Conservation (phyloP, 2,329 filamentous ascomycete species). For the Coccinonectria pachysandricola region DNA sequence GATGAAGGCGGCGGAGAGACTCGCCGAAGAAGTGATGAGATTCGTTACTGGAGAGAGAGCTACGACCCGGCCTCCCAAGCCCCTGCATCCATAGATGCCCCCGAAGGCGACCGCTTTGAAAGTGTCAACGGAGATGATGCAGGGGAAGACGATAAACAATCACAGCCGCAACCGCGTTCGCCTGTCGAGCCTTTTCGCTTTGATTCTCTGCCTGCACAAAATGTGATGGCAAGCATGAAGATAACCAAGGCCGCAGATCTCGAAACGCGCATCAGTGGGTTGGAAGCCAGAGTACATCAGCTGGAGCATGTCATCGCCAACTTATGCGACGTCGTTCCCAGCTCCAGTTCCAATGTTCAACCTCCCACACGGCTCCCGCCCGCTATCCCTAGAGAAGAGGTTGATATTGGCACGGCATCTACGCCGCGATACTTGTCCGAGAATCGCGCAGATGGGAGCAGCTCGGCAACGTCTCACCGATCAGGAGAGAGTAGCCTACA, state of each 20-base stretch:
- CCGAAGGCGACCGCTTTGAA: constrained; percentile 29
- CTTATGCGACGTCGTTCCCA: constrained; percentile 36
- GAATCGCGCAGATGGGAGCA: constrained; percentile 2
- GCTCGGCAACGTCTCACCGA: too few relatives aligned
- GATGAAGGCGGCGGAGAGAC: constrained; percentile 22
- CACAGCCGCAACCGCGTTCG: constrained; percentile 23
- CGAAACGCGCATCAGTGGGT: constrained; percentile 39
- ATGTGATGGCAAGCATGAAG: constrained; percentile 43
- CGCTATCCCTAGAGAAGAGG: neutral
- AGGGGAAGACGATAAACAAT: constrained; percentile 22
- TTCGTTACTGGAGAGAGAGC: constrained; percentile 53
- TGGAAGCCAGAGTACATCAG: constrained; percentile 42
- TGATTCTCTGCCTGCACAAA: constrained; percentile 34
- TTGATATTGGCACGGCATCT: neutral
- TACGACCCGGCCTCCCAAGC: constrained; percentile 43
- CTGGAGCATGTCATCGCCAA: constrained; percentile 43
- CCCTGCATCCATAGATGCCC: constrained; percentile 37
- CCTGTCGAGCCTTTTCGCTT: constrained; percentile 46
- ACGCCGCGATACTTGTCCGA: constrained; percentile 1
- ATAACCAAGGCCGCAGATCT: constrained; percentile 45
- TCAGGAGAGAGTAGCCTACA: too few relatives aligned
- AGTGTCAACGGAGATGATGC: constrained; percentile 18
- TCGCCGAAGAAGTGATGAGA: constrained; percentile 51
- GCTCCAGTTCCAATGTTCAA: too few relatives aligned
- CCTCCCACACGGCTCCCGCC: constrained; percentile 18